A percentile compares a stretch with the other conserved stretches of the same genome.
Conservation (phyloP, 1,284 basidiomycete genomes). For the Cystobasidium slooffiae region DNA sequence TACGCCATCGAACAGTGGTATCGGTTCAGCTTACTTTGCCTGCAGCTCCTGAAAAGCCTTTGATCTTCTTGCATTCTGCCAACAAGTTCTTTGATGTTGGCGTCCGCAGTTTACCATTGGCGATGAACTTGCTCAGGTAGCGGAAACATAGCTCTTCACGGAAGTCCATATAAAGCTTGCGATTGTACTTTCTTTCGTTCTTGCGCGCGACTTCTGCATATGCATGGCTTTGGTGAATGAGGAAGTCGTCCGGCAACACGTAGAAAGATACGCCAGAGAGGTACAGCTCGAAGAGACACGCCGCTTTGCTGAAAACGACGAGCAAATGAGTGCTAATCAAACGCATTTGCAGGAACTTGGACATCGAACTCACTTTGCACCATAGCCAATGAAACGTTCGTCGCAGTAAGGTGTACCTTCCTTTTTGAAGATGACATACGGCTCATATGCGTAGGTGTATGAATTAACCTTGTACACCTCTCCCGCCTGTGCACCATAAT, state of each 20-base stretch:
- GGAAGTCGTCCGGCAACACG: constrained; percentile 79
- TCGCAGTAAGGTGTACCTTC: constrained; percentile 80
- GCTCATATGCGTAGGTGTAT: constrained; percentile 80
- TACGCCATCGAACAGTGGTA: not conserved
- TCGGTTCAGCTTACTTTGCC: constrained; percentile 7
- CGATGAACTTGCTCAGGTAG: constrained; percentile 53
- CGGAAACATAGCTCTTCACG: constrained; percentile 56
- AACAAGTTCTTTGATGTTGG: constrained; percentile 36
- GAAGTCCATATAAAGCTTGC: constrained; percentile 70
- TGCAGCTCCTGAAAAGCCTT: constrained; percentile 48
- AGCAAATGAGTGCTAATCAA: not conserved
- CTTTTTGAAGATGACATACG: constrained; percentile 77
- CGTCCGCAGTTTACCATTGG: constrained; percentile 47
- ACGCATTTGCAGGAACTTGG: not conserved
- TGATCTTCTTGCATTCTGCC: constrained; percentile 54
- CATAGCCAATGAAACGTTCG: constrained; percentile 85
- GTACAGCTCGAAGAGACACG: constrained; percentile 69
- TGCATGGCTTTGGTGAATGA: constrained; percentile 78
- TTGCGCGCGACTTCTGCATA: constrained; percentile 68
- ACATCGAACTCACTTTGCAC: constrained; percentile 59
- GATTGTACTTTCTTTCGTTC: constrained; percentile 67
- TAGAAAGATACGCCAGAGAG: constrained; percentile 72
- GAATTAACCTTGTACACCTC: constrained; percentile 72
- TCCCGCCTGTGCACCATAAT: constrained; percentile 67
- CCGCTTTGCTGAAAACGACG: constrained; percentile 59